A percentile compares a stretch with the other conserved stretches of the same genome.
These are phyloP conservation scores for Claviceps maximensis DNA, from an alignment of 2,329 filamentous ascomycete species.

Conservation along the genomic window DNA sequence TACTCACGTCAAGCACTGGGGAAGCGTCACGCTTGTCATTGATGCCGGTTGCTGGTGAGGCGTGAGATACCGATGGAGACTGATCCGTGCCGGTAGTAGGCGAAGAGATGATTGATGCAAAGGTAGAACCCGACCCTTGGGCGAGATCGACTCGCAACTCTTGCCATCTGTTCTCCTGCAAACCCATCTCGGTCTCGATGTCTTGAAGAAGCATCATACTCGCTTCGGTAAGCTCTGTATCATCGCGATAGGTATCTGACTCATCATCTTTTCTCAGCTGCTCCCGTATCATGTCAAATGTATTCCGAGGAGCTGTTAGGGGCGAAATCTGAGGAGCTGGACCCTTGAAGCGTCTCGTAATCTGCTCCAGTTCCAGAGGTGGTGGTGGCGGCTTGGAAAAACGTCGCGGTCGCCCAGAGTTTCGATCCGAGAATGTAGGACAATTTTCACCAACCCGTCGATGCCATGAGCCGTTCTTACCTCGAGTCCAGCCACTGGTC, in stretches of 20 bases:
- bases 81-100: background rate
- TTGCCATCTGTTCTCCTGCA: slow-evolving; percentile 47
- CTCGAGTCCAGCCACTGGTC: slow-evolving; percentile 7
- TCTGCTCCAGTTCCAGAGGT: slow-evolving; percentile 36
- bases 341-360: slow-evolving; percentile 28
- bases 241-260: slow-evolving; percentile 19
- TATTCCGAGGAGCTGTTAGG: slow-evolving; percentile 37
- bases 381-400: slow-evolving; percentile 40
- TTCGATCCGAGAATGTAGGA: slow-evolving; percentile 44
- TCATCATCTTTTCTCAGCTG: slow-evolving; percentile 38
- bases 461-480: slow-evolving; percentile 30
- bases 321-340: slow-evolving; percentile 37
- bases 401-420: slow-evolving; percentile 31
- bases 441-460: slow-evolving; percentile 44
- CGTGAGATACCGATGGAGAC: background rate
- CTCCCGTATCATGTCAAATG: slow-evolving; percentile 35
- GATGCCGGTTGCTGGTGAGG: background rate
- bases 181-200: slow-evolving; percentile 48
- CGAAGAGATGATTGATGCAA: slow-evolving; percentile 18
- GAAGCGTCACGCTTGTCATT: background rate
- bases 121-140: slow-evolving; percentile 25
- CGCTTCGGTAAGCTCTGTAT: slow-evolving; percentile 24
- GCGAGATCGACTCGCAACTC: slow-evolving; percentile 39
- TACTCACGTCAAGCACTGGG: background rate
- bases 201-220: slow-evolving; percentile 40